Base-by-base conservation (phyloP, 345 rosid species). In the Hirschfeldia incana region DNA sequence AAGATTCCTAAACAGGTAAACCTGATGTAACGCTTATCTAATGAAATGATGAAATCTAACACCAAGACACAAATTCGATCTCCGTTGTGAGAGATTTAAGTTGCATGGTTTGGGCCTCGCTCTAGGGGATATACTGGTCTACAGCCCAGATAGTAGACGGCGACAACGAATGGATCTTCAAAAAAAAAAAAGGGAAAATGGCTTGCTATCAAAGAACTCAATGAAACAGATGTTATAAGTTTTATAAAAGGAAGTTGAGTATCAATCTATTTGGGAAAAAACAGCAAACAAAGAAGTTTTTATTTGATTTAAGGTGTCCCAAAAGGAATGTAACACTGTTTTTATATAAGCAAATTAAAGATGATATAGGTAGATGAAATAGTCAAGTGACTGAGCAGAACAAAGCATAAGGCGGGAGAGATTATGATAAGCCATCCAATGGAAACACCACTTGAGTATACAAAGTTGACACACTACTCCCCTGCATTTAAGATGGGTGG, bases 401-500 rank as follows among this genome's bases (percentile, higher is more conserved):
- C 53, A 44, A 72, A 42, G 76, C 68, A 36, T 17, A 36, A 37
- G 53, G 30, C 69, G 8, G 30, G 68, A 65, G 69, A 36, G 8
- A 65, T 9, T 36, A 36, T 36, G 69, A 65, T 36, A 65, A 65
- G 51, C 69, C 73, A 58, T 72, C 71, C 77, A 65, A 57, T 65
- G 34, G 63, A 72, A 58, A 39, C 67, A 65, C 16, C 66, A 70
- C 30, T 59, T 72, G 4, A 66, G 68, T 39, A 78, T 42, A 72
- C 69, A 66, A 37, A 78, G 21, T 58, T 39, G 72, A 72, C 46
- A 33, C 57, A 78, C 44, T 74, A 74, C 51, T 69, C 9, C 60
- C 82, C 78, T 73, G 77, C 74, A 67, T 29, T 69, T 69, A 74
- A 63, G 72, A 80, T 62, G 34, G 29, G 68, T 30, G 34, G 34